Base-by-base conservation (phyloP, 2,329 filamentous ascomycete species). In the Arthroderma uncinatum region DNA sequence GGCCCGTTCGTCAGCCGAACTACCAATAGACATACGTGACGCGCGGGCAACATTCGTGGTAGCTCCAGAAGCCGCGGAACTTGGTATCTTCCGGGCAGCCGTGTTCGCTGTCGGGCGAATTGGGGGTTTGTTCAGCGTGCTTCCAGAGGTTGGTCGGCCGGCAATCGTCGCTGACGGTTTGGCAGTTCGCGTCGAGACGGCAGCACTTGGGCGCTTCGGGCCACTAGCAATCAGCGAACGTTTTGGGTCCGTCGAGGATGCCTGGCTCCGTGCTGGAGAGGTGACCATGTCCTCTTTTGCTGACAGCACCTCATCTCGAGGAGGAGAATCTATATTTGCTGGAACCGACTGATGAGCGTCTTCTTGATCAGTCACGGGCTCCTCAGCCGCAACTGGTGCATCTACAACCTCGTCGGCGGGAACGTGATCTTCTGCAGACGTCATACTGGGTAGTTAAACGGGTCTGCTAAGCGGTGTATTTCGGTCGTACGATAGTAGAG, bases 51-150 rank as follows among this genome's bases (percentile, higher is more conserved):
- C 62, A 28, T 12, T 47, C 10, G 69, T 66, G 3, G 71, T 70
- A 12, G 69, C 67, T 12, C 69, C 64, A 57, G 68, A 67, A 53
- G 59, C 55, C 5, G 59, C 62, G 16, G 59, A 60, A 8, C 70
- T 57, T 10, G 72, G 68, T 8, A 25, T 5, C 59, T 68, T 74
- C 40, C 73, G 68, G 14, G 65, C 62, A 9, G 59, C 56, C 12
- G 59, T 56, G 14, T 59, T 62, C 33, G 64, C 64, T 2, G 69
- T 61, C 1, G 74, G 73, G 23, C 74, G 72, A 14, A 73, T 73
- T 6, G 74, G 74, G 16, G 74, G 74, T 58, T 73, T 75, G 64
- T 66, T 76, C 56, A 76, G 61, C 1, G 72, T 72, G 60, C 68
- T 70, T 55, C 68, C 69, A 34, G 63, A 66, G 28, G 68, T 64